phyloP scores from a whole-genome alignment of 2,329 filamentous ascomycete species.

The Plectosphaerella sp. region DNA sequence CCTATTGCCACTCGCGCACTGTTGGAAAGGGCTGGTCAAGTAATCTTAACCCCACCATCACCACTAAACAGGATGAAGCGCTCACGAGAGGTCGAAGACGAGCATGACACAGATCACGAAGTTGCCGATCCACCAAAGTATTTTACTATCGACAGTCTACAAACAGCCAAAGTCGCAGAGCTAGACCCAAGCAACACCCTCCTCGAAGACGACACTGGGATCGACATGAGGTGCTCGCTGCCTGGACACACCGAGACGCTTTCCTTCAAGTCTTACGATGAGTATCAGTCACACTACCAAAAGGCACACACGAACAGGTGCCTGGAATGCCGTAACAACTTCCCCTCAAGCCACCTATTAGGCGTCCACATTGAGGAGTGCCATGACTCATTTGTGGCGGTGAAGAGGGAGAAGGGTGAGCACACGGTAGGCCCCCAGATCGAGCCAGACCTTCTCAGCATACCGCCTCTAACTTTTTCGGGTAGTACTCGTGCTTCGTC shows the following conservation, averaged over 20 bases:
- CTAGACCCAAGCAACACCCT: conserved; percentile 41
- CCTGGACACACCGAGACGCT: conserved; percentile 72
- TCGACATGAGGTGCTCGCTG: conserved; percentile 72
- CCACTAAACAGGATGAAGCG: conserved; percentile 49
- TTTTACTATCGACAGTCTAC: conserved; percentile 15
- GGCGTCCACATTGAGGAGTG: conserved; percentile 84
- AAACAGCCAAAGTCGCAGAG: conserved; percentile 52
- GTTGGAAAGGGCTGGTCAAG: conserved; percentile 3
- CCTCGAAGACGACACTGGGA: conserved; percentile 23
- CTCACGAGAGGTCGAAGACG: conserved; percentile 55
- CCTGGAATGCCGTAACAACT: conserved; percentile 77
- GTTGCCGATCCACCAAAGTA: conserved; percentile 9
- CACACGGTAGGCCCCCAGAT: conserved; percentile 61
- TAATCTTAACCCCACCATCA: conserved; percentile 7
- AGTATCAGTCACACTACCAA: conserved; percentile 84
- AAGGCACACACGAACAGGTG: conserved; percentile 82
- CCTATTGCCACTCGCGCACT: too few relatives aligned
- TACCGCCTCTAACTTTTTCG: neutral
- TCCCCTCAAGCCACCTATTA: conserved; percentile 79
- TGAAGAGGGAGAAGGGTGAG: conserved; percentile 73
- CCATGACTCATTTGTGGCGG: conserved; percentile 75
- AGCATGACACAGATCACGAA: conserved; percentile 25
- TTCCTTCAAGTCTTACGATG: conserved; percentile 68
- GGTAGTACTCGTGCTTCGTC: conserved; percentile 81
- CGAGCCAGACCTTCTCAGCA: conserved; percentile 8